Base-by-base conservation (phyloP, 2,329 filamentous ascomycete species). In the Trichoderma semiorbis region DNA sequence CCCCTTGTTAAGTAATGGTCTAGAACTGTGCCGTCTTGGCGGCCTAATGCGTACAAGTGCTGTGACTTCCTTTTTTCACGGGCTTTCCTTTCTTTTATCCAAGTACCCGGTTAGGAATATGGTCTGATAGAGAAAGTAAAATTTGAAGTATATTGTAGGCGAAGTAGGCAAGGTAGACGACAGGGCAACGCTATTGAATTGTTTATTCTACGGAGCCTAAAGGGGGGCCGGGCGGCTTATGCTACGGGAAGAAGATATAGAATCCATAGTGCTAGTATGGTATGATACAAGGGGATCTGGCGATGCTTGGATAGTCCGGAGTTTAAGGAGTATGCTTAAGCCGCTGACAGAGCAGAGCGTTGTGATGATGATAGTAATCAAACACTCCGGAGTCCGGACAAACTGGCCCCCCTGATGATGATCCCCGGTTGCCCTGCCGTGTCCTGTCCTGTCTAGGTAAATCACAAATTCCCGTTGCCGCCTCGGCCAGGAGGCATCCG, bases 401-500 rank as follows among this genome's bases (percentile, higher is more conserved):
- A 47, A 47, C 18, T 10, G 5, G 32, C 5, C 16, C 57, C 57
- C 57, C 28, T 21, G 28, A 32, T 21, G 57, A n/a, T 60, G 28
- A n/a, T 30, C 57, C 57, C 57, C 57, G 57, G 16, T 7, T 30
- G 18, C 11, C 57, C 30, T 36, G 34, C 34, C 28, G 30, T 32
- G 55, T 8, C 12, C 16, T 30, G 53, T 5, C 8, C 12, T 57
- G 8, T 28, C 55, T 57, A 2, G 26, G 16, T 58, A 16, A 14
- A 30, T 69, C 65, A 69, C 55, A 69, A n/a, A 60, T 69, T 69
- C 34, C 65, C 65, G 70, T 80, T 83, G 73, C 83, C 78, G 80
- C 75, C 75, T 16, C 77, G 75, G 18, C 77, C 83, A 11, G 89
- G 88, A 21, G 89, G 88, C 81, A 87, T 84, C 60, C 89, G 84